phyloP scores from a whole-genome alignment of 345 rosid genomes.

The Linum usitatissimum region DNA sequence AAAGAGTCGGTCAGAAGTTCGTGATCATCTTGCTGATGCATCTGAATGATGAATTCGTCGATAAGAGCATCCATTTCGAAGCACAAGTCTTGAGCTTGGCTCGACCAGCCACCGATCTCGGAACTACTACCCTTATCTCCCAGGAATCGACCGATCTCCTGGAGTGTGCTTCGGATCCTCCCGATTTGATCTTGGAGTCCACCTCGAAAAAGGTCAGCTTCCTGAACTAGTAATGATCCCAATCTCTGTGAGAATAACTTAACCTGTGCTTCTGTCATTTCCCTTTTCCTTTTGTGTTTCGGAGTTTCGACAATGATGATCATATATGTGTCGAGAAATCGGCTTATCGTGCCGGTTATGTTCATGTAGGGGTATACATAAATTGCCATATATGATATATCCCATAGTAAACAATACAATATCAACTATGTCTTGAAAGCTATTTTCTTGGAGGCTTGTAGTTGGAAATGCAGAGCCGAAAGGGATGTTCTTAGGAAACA shows the following conservation, averaged over 20 bases:
- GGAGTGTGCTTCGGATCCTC: constrained; percentile 6
- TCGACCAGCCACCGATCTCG: constrained; percentile 9
- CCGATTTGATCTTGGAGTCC: constrained; percentile 15
- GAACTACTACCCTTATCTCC: constrained; percentile 4
- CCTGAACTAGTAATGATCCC: constrained; percentile 11
- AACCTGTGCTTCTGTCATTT: constrained; percentile 24
- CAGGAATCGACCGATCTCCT: constrained; percentile 12
- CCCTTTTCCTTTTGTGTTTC: background rate
- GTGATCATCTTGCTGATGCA: constrained; percentile 13
- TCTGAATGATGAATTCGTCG: constrained; percentile 23
- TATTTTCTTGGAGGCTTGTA: too few relatives aligned
- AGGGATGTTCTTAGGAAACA: too few relatives aligned
- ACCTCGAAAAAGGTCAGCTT: constrained; percentile 10
- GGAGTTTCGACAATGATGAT: background rate
- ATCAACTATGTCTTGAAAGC: too few relatives aligned
- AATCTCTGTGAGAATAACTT: constrained; percentile 24
- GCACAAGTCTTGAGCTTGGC: constrained; percentile 2
- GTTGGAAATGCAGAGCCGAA: too few relatives aligned
- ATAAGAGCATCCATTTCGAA: constrained; percentile 18
- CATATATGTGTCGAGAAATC: background rate
- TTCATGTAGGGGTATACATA: too few relatives aligned
- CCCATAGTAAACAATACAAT: too few relatives aligned
- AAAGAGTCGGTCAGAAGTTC: constrained; percentile 15
- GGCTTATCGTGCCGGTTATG: background rate
- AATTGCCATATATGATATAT: too few relatives aligned